Evolutionary conservation across 257 asterid species (phyloP), one percentile per base, ranked within the genome.

Genomic region (Petunia axillaris): DNA sequence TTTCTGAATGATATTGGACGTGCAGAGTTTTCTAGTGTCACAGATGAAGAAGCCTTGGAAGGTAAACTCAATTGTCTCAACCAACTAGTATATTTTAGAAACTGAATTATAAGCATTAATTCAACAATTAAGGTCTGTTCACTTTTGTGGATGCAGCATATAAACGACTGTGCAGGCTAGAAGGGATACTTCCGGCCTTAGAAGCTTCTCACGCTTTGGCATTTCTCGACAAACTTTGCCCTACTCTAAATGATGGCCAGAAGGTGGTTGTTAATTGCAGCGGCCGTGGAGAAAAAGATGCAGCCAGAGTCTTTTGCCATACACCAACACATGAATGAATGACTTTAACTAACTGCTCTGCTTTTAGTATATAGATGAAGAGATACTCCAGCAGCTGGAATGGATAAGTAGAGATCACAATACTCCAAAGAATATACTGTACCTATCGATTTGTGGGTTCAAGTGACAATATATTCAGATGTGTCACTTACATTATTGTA

Each of bases 201-300:
- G 98, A 94, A 83, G 79, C 97, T 2, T 88, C 89, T 52, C 97
- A 94, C n/a, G 97, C 97, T 8, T 78, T 94, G 64, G 97, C 98
- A 1, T 87, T 87, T 84, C 89, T 94, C 0, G 86, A 40, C 36
- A 88, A 88, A 37, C 94, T 93, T 76, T 93, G 97, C 76, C 81
- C 87, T 1, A 84, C 87, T 0, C 81, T 94, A 54, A 62, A 85
- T 3, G 63, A 87, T 60, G 93, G 92, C 3, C 66, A 91, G 2
- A 91, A 88, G 76, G 94, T 94, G n/a, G 93, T 94, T 0, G 92
- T 94, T 37, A 93, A 89, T 78, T 89, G 88, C 86, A 93, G 97
- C 0, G 96, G 96, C 9, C 90, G 93, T 0, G 97, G 97, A 3
- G 97, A 94, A 11, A 93, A 94, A 76, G 98, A 93, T 86, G 94